A percentile compares a stretch with the other conserved stretches of the same genome.
Evolutionary conservation across 139 green algal genomes (phyloP).

Genomic region (Ostreobium quekettii): DNA sequence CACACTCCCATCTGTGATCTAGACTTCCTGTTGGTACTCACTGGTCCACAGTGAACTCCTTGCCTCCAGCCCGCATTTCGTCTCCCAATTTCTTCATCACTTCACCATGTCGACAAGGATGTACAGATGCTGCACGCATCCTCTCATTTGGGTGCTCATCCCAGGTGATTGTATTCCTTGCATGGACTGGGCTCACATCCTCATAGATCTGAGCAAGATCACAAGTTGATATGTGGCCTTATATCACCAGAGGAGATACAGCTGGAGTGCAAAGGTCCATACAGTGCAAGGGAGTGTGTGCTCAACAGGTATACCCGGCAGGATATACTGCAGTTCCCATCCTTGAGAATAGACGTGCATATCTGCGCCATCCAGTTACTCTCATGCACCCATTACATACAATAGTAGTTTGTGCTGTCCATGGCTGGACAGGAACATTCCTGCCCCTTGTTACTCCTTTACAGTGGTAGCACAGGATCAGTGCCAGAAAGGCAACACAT

Average conservation of each 20-base stretch:
- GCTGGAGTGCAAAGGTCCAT: neutral
- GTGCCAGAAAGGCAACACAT: constrained; percentile 11
- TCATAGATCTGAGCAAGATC: constrained; percentile 59
- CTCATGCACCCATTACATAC: no score
- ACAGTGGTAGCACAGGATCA: no score
- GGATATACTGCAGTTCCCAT: no score
- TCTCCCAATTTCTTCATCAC: constrained; percentile 73
- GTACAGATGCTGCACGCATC: constrained; percentile 63
- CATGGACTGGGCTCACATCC: constrained; percentile 76
- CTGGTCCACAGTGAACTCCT: constrained; percentile 60
- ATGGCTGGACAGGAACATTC: no score
- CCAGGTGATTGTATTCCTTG: constrained; percentile 79
- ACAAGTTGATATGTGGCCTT: neutral
- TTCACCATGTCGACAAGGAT: constrained; percentile 72
- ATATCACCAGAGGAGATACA: no score
- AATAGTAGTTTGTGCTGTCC: no score
- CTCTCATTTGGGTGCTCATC: constrained; percentile 72
- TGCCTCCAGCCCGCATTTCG: constrained; percentile 42
- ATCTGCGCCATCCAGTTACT: no score
- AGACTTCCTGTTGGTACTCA: no score
- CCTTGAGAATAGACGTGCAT: no score
- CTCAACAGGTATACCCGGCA: neutral
- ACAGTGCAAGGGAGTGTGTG: neutral
- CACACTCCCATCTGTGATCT: no score
- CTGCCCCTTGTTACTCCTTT: no score